Evolutionary conservation across 2,329 filamentous ascomycete genomes (phyloP), one percentile per base, ranked within the genome.

Genomic region (Saccharata proteae): DNA sequence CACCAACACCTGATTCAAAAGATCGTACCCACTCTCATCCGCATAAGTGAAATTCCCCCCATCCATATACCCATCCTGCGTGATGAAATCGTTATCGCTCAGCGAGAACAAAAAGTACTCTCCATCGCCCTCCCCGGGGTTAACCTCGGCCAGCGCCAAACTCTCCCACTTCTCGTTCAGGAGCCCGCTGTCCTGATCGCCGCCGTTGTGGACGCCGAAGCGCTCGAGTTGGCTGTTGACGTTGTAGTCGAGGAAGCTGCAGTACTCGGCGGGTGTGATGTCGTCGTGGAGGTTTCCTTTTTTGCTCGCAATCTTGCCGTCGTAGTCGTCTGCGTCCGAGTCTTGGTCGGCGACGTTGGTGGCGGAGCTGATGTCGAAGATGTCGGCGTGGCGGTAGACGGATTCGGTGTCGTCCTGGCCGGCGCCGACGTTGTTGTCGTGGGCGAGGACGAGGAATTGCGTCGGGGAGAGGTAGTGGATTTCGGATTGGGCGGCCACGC

Each of bases 91-190:
- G 46, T 84, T 80, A 44, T 83, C 79, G 35, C 69, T 78, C 29
- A 80, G 54, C 9, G 67, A 71, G 38, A 84, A 69, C 19, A 84
- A 48, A 45, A 74, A 81, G 51, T 72, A 82, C 53, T 80, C 74
- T 3, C 24, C 23, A 23, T 8, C 71, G 16, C 70, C 66, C 34
- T 69, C 61, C 14, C 52, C 48, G 22, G 55, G 49, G 5, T 72
- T 67, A 1, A 54, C 49, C 3, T 75, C 74, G 3, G 74, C 63
- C 15, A 82, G 48, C 3, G 71, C 69, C 28, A 84, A 54, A 13
- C 69, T 71, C 58, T 85, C 79, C 79, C 79, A 84, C 48, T 84
- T 84, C 61, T 84, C 78, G 43, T 83, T 82, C 48, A 84, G 47
- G 20, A 83, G 52, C 0, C 51, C 55, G 0, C 54, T 44, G 44